Evolutionary conservation across 345 rosid genomes (phyloP), one percentile per base, ranked within the genome.

Genomic region (Durio zibethinus): DNA sequence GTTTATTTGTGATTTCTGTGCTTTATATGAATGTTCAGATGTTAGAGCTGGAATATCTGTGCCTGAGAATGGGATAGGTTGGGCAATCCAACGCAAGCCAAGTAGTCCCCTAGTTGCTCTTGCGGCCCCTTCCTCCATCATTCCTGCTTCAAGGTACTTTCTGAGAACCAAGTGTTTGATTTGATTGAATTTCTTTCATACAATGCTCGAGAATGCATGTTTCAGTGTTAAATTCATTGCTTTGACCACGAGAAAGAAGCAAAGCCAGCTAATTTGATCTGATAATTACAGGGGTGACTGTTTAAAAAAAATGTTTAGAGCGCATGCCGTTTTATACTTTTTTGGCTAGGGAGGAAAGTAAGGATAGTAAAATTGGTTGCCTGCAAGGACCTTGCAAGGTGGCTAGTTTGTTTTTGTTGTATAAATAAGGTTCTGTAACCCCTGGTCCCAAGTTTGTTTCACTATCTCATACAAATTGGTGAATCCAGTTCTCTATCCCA

Each of bases 71-170:
- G 88, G 83, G 43, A 78, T 81, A 66, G 74, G 78, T 82, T 78
- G 77, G 79, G 77, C 76, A 76, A 66, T 88, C 57, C 85, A 82
- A 77, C 78, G 77, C 80, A 68, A 67, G 76, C 76, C 82, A 4
- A 33, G 75, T 60, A 47, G 80, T 76, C 74, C 90, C 27, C 40
- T 76, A 65, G 81, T 83, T 81, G 83, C 90, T 78, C 82, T 82
- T 78, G 80, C 84, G 20, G 76, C 83, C 21, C 48, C 80, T 27
- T 81, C 72, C 38, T 57, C 76, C 1, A 47, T 70, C 45, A 8
- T 47, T 77, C 85, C 71, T 67, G 31, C 86, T 80, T 85, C 87
- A 9, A 90, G 97, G 98, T 91, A 78, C 59, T 42, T 78, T 72
- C n/a, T 33, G 36, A 38, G 59, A 66, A 69, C 48, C 3, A 31